Evolutionary conservation across 2,329 filamentous ascomycete genomes (phyloP).

Genomic region (Neofusicoccum kwambonambiense): DNA sequence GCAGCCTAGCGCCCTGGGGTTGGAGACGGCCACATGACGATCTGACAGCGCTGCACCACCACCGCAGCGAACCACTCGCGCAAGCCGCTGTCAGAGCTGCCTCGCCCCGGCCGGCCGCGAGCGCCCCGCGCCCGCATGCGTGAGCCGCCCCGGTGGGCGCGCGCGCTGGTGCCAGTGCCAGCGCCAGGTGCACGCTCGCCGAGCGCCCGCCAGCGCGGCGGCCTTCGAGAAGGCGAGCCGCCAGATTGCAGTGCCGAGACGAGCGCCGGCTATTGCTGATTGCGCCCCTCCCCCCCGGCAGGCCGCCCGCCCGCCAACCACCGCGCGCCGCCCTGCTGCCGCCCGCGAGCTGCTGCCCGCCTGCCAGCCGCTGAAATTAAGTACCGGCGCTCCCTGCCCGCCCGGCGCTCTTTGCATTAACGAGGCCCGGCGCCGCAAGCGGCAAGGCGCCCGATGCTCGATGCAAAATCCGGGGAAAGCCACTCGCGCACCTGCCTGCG

Average conservation of each 20-base stretch:
- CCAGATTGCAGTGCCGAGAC: not conserved
- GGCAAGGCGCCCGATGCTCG: conserved; percentile 13
- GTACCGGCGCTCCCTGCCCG: conserved; percentile 1
- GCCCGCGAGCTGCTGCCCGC: not conserved
- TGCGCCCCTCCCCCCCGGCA: not conserved
- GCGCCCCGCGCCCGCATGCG: not conserved
- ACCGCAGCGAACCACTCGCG: not conserved
- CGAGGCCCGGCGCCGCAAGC: not conserved
- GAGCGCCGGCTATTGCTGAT: not conserved
- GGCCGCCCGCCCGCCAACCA: not conserved
- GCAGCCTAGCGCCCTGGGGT: conserved; percentile 7
- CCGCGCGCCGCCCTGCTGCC: not conserved
- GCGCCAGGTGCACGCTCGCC: no score
- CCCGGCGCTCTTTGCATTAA: not conserved
- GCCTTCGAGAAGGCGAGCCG: not conserved
- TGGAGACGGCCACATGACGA: conserved; percentile 15
- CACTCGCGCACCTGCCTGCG: not conserved
- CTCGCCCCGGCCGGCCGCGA: not conserved
- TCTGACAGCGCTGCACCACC: conserved; percentile 10
- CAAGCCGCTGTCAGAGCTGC: not conserved
- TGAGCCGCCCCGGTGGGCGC: not conserved
- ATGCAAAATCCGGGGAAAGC: conserved; percentile 9
- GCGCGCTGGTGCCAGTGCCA: not conserved
- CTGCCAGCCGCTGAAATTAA: conserved; percentile 1
- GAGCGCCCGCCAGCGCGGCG: no score